phyloP scores from a whole-genome alignment of 495 filamentous ascomycete species.

The Aspergillus incahuasiensis region DNA sequence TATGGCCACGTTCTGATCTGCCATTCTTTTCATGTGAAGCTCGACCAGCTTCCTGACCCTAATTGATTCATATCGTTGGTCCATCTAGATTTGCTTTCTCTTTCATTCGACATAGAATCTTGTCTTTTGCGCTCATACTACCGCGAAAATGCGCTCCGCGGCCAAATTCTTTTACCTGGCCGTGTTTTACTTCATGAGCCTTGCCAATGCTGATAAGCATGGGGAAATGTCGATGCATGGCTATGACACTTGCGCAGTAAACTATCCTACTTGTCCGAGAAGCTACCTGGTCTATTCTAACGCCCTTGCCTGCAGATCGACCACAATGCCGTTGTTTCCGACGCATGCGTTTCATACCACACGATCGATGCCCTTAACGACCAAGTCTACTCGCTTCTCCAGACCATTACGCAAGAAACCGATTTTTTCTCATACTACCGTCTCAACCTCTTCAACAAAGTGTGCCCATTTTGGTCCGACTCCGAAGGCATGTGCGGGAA shows the following conservation, averaged over 20 bases:
- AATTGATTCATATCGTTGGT: not conserved
- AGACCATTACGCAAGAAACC: slow-evolving; percentile 75
- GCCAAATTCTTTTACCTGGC: slow-evolving; percentile 70
- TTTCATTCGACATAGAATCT: not conserved
- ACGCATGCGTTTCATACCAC: slow-evolving; percentile 89
- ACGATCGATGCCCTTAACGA: slow-evolving; percentile 81
- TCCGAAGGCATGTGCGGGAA: slow-evolving; percentile 94
- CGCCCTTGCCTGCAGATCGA: slow-evolving; percentile 48
- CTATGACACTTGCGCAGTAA: slow-evolving; percentile 61
- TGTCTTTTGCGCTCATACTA: not conserved
- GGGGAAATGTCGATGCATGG: slow-evolving; percentile 10
- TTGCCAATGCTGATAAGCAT: slow-evolving; percentile 40
- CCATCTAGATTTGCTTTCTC: not conserved
- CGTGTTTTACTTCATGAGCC: slow-evolving; percentile 64
- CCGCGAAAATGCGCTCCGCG: slow-evolving; percentile 57
- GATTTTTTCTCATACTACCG: slow-evolving; percentile 99
- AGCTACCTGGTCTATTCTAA: not conserved
- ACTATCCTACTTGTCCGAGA: slow-evolving; percentile 21
- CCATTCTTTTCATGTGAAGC: slow-evolving; percentile 11
- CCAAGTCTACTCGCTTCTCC: slow-evolving; percentile 71
- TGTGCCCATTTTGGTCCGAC: slow-evolving; percentile 94
- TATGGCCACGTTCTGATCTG: not conserved
- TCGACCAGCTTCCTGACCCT: not conserved
- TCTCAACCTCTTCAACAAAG: slow-evolving; percentile 90
- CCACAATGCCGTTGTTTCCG: slow-evolving; percentile 62